A percentile compares a stretch with the other conserved stretches of the same genome.
Evolutionary conservation across 805 yeast genomes (phyloP).

Genomic region (Wickerhamiella australiensis): DNA sequence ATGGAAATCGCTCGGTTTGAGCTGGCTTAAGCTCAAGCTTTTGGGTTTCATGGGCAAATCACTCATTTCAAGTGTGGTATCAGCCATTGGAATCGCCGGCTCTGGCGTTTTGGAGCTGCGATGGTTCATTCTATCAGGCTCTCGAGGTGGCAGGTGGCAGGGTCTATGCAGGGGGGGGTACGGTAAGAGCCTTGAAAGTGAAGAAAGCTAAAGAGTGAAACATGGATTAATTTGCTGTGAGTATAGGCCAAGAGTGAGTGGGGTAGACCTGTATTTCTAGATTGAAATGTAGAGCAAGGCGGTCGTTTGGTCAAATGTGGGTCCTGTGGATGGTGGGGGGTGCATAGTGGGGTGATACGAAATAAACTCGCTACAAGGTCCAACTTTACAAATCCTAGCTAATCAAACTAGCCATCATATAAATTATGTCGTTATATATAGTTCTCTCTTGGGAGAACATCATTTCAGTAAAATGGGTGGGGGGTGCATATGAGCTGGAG

Average conservation of each 20-base stretch:
- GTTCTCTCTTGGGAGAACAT: too few relatives aligned
- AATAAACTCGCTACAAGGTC: too few relatives aligned
- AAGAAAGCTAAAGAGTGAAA: too few relatives aligned
- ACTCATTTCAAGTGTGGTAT: neutral
- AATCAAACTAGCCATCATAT: neutral
- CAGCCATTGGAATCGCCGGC: slow-evolving; percentile 9
- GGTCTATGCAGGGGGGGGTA: neutral
- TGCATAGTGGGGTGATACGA: neutral
- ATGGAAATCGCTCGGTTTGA: slow-evolving; percentile 44
- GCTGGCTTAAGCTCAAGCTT: slow-evolving; percentile 21
- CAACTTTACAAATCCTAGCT: neutral
- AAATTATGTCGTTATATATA: neutral
- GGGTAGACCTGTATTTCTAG: too few relatives aligned
- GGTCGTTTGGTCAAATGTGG: too few relatives aligned
- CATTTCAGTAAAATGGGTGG: too few relatives aligned
- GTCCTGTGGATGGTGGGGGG: too few relatives aligned
- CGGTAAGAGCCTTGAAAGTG: too few relatives aligned
- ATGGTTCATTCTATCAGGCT: neutral
- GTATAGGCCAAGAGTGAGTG: too few relatives aligned
- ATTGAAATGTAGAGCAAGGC: too few relatives aligned
- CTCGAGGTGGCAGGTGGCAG: neutral
- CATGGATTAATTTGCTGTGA: too few relatives aligned
- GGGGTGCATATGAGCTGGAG: too few relatives aligned
- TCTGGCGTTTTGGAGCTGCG: slow-evolving; percentile 7
- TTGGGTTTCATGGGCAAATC: neutral